These are phyloP conservation scores for Elymus sibiricus DNA, from an alignment of 176 grass and related monocot species.

Conservation along the genomic window DNA sequence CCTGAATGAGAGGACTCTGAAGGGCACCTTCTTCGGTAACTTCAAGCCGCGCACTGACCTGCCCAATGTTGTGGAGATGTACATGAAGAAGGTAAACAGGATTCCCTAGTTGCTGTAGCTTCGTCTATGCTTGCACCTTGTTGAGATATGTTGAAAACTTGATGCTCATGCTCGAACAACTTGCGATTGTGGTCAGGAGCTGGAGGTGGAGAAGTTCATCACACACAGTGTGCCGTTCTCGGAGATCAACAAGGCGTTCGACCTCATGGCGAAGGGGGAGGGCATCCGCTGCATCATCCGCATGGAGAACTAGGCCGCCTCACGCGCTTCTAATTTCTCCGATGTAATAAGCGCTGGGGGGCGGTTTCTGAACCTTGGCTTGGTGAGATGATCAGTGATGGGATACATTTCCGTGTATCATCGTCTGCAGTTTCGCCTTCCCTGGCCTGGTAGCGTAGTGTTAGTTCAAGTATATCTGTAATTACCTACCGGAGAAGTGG, in stretches of 20 bases:
- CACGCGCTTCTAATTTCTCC: not conserved
- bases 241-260: constrained; percentile 81
- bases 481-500: not conserved
- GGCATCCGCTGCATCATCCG: constrained; percentile 82
- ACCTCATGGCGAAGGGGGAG: constrained; percentile 67
- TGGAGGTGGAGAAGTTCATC: constrained; percentile 90
- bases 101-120: not conserved
- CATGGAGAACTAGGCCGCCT: constrained; percentile 50
- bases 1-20: constrained; percentile 83
- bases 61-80: constrained; percentile 71
- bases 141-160: not conserved
- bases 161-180: not conserved
- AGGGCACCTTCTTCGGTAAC: constrained; percentile 97
- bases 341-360: constrained; percentile 4
- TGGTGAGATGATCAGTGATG: not conserved
- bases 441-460: constrained; percentile 13
- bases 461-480: constrained; percentile 9
- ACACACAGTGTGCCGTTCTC: constrained; percentile 61
- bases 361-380: not conserved
- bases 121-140: not conserved
- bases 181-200: constrained; percentile 30
- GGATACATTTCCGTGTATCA: not conserved
- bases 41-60: constrained; percentile 78
- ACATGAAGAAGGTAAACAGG: constrained; percentile 56
- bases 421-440: constrained; percentile 4